Base-by-base conservation (phyloP, 495 filamentous ascomycete species). In the Elasticomyces elasticus region DNA sequence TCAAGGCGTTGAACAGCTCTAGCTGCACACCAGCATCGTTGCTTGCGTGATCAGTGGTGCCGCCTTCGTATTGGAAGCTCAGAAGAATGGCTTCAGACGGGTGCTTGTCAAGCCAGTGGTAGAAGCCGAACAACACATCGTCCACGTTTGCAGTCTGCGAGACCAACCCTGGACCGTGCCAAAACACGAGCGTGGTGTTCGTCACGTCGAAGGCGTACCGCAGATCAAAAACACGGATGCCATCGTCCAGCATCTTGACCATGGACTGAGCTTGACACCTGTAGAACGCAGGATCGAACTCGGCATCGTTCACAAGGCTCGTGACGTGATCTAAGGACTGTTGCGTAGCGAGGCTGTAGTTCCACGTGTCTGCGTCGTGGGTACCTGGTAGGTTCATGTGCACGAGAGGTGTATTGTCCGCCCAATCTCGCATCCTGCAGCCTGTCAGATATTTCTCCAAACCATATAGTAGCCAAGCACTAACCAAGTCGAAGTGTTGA, bases 281-380 rank as follows among this genome's bases (percentile, higher is more conserved):
- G 43, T 71, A 76, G 10, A 61, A 50, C 23, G 65, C 53, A 7
- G 72, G 64, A 0, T 57, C 53, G 17, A 24, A 28, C 42, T 51
- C 42, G 7, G 17, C 19, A 30, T 31, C 33, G 11, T 44, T 43
- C 30, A 31, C 58, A 5, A 57, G 55, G 0, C 65, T 52, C 7
- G 61, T 60, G 9, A 69, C 63, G 19, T 67, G 67, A 37, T 71
- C 70, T 43, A 77, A 61, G 1, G 64, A 44, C 46, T 72, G 63
- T 50, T 74, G 71, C 2, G 72, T 75, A 0, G 67, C 66, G 27
- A 64, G 66, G 11, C 62, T 69, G 51, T 78, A 80, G 61, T 78
- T 78, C 76, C 77, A 79, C 4, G 75, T 79, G 19, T 72, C 71
- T 11, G 72, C 67, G 56, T 80, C 77, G 62, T 80, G 77, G 5